Base-by-base conservation (phyloP, 2,329 filamentous ascomycete genomes). In the Aphanoascus verrucosus region DNA sequence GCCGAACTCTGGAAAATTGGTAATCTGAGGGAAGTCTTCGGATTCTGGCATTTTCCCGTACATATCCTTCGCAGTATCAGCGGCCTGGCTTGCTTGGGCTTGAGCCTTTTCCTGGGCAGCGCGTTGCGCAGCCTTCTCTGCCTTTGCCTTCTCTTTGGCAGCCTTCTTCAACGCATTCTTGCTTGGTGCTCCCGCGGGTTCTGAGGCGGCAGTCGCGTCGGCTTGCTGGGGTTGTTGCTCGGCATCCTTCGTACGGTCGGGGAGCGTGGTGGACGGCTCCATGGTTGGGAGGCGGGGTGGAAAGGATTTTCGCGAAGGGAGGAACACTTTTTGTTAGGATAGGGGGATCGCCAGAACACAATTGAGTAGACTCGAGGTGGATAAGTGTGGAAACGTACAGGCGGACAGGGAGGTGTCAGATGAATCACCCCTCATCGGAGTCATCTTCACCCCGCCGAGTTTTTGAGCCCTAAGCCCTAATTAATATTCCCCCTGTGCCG, bases 81-180 rank as follows among this genome's bases (percentile, higher is more conserved):
- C 80, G 51, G 81, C 81, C 56, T 84, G 80, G 45, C 77, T 78
- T 34, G 80, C 78, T 34, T 81, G 83, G 57, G 83, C 82, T 55
- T 81, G 80, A 42, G 81, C 81, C 57, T 85, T 85, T 65, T 86
- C 85, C 64, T 85, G 83, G 61, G 88, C 85, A n/a, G 83, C 85
- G 49, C 69, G 82, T 73, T 67, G 80, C 67, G 63, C 77, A 43
- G 85, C 85, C 71, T 94, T 94, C 66, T 82, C 78, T 11, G 85
- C 86, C 72, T 94, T 90, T 68, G 91, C 90, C 74, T 89, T 89
- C 28, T 90, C 87, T 74, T 94, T 94, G 62, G 86, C 85, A 44
- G 86, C 83, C 75, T 94, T 94, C 75, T 94, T 94, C 59, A 85
- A 73, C 14, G 83, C 88, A 71, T 84, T 90, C 74, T 94, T 90